Evolutionary conservation across 345 rosid species (phyloP).

Genomic region (Eucalyptus pumila): DNA sequence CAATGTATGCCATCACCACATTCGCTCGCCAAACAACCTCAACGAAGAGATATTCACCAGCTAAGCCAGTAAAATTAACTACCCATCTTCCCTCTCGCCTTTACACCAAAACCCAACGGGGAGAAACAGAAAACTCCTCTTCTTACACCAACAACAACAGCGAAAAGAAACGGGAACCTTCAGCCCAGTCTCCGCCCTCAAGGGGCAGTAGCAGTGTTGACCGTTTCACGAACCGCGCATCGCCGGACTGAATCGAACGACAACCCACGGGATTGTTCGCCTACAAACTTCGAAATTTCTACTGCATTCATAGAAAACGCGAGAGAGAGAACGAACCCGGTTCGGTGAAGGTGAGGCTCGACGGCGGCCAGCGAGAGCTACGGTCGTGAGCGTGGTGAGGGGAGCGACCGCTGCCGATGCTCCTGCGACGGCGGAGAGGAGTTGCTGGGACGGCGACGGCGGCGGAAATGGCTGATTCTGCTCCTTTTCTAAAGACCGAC

Average conservation of each 20-base stretch:
- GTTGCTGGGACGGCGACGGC: background rate
- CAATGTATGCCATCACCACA: background rate
- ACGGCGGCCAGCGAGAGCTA: background rate
- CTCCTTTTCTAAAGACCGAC: background rate
- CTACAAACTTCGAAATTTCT: background rate
- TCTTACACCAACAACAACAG: background rate
- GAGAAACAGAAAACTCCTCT: background rate
- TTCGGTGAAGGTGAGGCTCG: background rate
- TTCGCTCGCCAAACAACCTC: background rate
- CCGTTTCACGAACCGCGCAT: background rate
- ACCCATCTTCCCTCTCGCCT: background rate
- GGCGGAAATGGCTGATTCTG: background rate
- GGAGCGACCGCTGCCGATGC: background rate
- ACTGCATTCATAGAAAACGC: background rate
- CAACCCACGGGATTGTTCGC: background rate
- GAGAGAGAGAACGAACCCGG: background rate
- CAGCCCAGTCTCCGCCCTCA: background rate
- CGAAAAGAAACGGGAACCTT: background rate
- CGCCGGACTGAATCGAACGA: background rate
- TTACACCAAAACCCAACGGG: background rate
- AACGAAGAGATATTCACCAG: background rate
- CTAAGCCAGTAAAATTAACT: background rate
- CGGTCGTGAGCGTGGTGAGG: background rate
- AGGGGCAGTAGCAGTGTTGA: background rate
- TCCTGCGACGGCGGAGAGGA: background rate